Percentiles rank a stretch among this genome's conserved stretches.
These are phyloP conservation scores for Arthroderma uncinatum DNA, from an alignment of 2,329 filamentous ascomycete species.

Conservation along the genomic window DNA sequence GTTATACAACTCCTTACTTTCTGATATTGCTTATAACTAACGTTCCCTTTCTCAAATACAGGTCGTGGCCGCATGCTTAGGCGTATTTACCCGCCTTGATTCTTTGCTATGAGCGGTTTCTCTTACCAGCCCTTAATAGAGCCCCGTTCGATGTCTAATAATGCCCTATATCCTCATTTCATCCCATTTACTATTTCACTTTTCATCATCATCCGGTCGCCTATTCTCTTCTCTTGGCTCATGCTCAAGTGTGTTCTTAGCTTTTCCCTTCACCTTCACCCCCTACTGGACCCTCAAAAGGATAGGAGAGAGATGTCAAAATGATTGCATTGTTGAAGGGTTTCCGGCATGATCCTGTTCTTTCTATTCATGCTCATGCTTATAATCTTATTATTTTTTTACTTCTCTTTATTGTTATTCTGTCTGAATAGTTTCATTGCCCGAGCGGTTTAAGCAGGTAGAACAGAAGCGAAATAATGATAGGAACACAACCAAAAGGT, in stretches of 20 bases:
- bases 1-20: conserved; percentile 19
- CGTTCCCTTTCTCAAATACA: conserved; percentile 21
- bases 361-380: neutral
- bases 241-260: neutral
- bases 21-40: conserved; percentile 18
- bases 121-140: neutral
- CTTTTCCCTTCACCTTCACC: neutral
- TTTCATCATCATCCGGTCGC: conserved; percentile 7
- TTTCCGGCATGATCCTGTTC: neutral
- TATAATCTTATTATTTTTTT: neutral
- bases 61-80: conserved; percentile 87
- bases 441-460: conserved; percentile 1
- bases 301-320: conserved; percentile 1
- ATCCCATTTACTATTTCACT: conserved; percentile 5
- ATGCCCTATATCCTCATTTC: conserved; percentile 6
- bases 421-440: conserved; percentile 1
- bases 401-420: neutral
- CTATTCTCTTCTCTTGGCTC: conserved; percentile 11
- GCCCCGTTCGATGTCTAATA: conserved; percentile 2
- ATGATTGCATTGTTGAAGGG: conserved; percentile 1
- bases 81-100: conserved; percentile 94
- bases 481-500: neutral
- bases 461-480: neutral
- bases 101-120: conserved; percentile 60
- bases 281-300: neutral